phyloP scores from a whole-genome alignment of 1,284 basidiomycete genomes.

The Sporisorium graminicola region DNA sequence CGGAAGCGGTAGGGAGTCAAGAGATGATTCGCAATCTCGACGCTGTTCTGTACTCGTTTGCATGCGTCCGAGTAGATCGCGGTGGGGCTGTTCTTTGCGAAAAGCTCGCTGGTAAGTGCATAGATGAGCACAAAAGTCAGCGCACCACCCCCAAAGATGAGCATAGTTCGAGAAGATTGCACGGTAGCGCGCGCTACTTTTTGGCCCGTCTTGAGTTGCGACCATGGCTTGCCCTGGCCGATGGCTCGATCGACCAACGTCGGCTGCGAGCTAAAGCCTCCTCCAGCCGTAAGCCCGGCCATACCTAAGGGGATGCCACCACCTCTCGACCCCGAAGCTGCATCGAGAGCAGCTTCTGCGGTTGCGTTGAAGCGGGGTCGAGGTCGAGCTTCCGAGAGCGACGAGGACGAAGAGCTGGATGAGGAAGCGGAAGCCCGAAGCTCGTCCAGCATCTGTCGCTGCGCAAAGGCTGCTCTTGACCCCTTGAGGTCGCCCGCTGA shows the following conservation, averaged over 20 bases:
- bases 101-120: constrained; percentile 86
- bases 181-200: constrained; percentile 86
- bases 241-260: constrained; percentile 46
- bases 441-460: constrained; percentile 48
- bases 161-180: constrained; percentile 79
- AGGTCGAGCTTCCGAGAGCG: constrained; percentile 29
- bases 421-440: constrained; percentile 34
- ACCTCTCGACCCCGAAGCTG: constrained; percentile 25
- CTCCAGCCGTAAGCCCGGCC: constrained; percentile 32
- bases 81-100: constrained; percentile 91
- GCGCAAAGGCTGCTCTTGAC: constrained; percentile 39
- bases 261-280: constrained; percentile 15
- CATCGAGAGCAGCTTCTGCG: constrained; percentile 48
- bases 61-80: constrained; percentile 88
- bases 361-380: constrained; percentile 44
- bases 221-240: constrained; percentile 75
- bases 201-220: constrained; percentile 81
- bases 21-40: constrained; percentile 68
- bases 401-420: constrained; percentile 23
- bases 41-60: constrained; percentile 81
- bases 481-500: constrained; percentile 19
- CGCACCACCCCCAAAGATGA: constrained; percentile 82
- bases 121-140: constrained; percentile 76
- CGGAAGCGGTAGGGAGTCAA: constrained; percentile 62
- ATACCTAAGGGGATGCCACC: constrained; percentile 42